Percentiles rank a stretch among this genome's conserved stretches.
These are phyloP conservation scores for Picochlorum sp. DNA, from an alignment of 139 green algal species.

Conservation along the genomic window DNA sequence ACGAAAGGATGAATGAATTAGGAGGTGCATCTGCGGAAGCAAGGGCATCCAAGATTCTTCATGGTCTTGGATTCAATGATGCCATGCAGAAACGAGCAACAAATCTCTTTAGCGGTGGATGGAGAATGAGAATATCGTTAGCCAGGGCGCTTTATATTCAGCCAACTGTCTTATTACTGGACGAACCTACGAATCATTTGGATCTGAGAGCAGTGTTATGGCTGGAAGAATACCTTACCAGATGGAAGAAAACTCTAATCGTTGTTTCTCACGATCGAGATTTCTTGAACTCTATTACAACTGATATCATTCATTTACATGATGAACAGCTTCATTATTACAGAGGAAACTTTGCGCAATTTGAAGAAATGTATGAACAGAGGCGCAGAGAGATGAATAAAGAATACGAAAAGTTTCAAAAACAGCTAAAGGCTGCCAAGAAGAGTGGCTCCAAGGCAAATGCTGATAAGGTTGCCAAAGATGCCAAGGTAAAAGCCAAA, in stretches of 20 bases:
- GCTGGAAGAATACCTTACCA: conserved; percentile 72
- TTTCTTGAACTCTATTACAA: conserved; percentile 97
- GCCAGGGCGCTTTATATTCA: conserved; percentile 97
- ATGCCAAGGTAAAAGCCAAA: conserved; percentile 51
- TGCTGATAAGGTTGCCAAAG: conserved; percentile 41
- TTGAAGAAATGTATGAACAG: conserved; percentile 99
- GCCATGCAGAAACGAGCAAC: conserved; percentile 78
- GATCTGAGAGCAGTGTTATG: conserved; percentile 87
- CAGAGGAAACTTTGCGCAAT: conserved; percentile 80
- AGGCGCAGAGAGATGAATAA: conserved; percentile 86
- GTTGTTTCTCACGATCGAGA: conserved; percentile 97
- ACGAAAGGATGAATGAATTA: conserved; percentile 84
- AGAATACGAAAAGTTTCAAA: conserved; percentile 79
- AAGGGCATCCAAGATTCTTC: conserved; percentile 91
- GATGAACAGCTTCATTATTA: conserved; percentile 92
- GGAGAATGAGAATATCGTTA: conserved; percentile 97
- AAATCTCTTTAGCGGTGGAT: conserved; percentile 79
- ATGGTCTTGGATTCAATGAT: conserved; percentile 80
- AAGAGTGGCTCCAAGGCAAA: conserved; percentile 53
- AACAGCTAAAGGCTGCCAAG: conserved; percentile 87
- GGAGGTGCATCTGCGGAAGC: conserved; percentile 73
- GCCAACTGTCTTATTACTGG: conserved; percentile 94
- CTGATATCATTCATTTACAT: conserved; percentile 99
- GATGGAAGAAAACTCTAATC: conserved; percentile 96
- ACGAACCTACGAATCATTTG: conserved; percentile 99